A percentile compares a stretch with the other conserved stretches of the same genome.
Conservation (phyloP, 805 yeast genomes). For the Sugiyamaella marilandica region DNA sequence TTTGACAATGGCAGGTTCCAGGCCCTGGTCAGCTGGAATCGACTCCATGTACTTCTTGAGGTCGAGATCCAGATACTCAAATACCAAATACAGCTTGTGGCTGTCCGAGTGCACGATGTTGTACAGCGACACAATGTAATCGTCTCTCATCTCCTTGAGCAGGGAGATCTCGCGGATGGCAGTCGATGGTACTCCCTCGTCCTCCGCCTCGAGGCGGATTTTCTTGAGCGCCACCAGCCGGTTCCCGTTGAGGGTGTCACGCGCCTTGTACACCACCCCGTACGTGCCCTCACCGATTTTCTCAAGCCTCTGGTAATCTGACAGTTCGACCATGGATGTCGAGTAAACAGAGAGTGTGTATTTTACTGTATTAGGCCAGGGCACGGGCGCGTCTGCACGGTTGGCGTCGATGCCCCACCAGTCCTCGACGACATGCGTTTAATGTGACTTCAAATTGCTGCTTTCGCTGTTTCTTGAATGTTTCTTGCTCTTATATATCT, state of each 20-base stretch:
- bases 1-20: conserved; percentile 87
- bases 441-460: no score
- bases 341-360: background rate
- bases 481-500: no score
- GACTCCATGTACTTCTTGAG: conserved; percentile 95
- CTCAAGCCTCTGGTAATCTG: conserved; percentile 89
- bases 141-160: conserved; percentile 88
- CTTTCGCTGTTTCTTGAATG: no score
- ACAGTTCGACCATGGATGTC: conserved; percentile 68
- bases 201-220: conserved; percentile 92
- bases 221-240: conserved; percentile 94
- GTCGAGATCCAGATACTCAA: conserved; percentile 91
- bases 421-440: no score
- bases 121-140: conserved; percentile 82
- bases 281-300: conserved; percentile 98
- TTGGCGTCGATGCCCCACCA: no score
- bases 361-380: background rate
- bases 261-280: conserved; percentile 96
- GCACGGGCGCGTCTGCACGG: background rate
- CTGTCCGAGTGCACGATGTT: conserved; percentile 95
- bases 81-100: conserved; percentile 86
- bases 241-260: conserved; percentile 82
- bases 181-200: conserved; percentile 97
- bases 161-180: conserved; percentile 95
- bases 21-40: conserved; percentile 83